Evolutionary conservation across 352 stramenopile genomes (phyloP).

Genomic region (Globisporangium middletonii): DNA sequence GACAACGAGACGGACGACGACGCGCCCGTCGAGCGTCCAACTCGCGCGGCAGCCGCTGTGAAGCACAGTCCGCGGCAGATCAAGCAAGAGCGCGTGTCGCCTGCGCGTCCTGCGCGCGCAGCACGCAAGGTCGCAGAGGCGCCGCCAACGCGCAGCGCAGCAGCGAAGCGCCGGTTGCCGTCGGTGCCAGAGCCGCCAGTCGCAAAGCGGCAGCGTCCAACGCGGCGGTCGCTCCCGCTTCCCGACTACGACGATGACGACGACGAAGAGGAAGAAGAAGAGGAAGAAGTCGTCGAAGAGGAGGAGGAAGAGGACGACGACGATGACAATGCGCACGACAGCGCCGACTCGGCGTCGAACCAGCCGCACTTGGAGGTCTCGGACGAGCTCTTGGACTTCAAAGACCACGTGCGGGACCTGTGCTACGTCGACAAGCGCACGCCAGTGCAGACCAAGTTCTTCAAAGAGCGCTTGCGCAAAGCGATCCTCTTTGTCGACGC

Average conservation of each 20-base stretch:
- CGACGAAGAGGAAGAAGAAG: slow-evolving; percentile 10
- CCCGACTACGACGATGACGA: slow-evolving; percentile 10
- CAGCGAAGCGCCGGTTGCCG: slow-evolving; percentile 11
- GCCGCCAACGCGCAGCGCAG: background rate
- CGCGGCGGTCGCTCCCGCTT: slow-evolving; percentile 11
- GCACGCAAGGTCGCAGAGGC: background rate
- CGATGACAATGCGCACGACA: slow-evolving; percentile 14
- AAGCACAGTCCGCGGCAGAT: slow-evolving; percentile 1
- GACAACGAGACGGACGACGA: slow-evolving; percentile 9
- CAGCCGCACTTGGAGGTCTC: slow-evolving; percentile 32
- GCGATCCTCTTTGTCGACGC: slow-evolving; percentile 67
- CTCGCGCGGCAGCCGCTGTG: background rate
- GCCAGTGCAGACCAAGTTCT: slow-evolving; percentile 47
- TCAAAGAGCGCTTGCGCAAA: slow-evolving; percentile 61
- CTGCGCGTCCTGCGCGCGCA: slow-evolving; percentile 2
- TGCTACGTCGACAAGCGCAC: slow-evolving; percentile 56
- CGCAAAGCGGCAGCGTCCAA: slow-evolving; percentile 9
- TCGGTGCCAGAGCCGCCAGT: background rate
- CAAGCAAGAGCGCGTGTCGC: slow-evolving; percentile 5
- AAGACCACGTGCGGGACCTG: slow-evolving; percentile 61
- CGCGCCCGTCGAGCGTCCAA: background rate
- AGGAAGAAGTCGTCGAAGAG: slow-evolving; percentile 10
- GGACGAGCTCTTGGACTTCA: slow-evolving; percentile 55
- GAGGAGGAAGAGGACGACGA: slow-evolving; percentile 16
- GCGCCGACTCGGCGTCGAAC: slow-evolving; percentile 13